A percentile compares a stretch with the other conserved stretches of the same genome.
Conservation (phyloP, 495 filamentous ascomycete species). For the Penicillium canariense region DNA sequence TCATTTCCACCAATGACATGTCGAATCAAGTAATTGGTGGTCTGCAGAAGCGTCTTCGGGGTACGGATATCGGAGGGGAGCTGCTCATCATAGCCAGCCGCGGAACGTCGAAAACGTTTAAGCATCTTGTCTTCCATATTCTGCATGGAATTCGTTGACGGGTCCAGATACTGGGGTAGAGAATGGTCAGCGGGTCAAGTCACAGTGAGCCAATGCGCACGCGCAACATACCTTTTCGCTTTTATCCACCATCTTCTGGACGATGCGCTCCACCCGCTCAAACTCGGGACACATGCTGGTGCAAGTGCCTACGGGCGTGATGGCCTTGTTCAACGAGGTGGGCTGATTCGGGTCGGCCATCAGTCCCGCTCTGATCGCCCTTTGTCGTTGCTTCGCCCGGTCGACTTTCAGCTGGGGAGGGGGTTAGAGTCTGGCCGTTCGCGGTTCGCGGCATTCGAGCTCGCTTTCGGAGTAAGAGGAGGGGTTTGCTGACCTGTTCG, state of each 20-base stretch:
- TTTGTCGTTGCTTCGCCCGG: conserved; percentile 62
- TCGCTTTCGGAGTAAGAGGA: background rate
- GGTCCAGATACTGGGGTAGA: conserved; percentile 34
- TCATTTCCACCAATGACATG: conserved; percentile 65
- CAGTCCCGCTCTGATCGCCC: conserved; percentile 68
- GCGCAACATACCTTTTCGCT: conserved; percentile 51
- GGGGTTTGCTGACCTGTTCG: conserved; percentile 36
- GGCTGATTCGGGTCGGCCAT: conserved; percentile 89
- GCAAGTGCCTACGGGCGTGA: conserved; percentile 85
- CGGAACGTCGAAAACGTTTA: conserved; percentile 86
- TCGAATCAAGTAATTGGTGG: conserved; percentile 79
- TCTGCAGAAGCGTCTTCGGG: conserved; percentile 66
- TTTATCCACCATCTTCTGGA: conserved; percentile 61
- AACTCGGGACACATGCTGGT: conserved; percentile 93
- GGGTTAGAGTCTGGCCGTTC: conserved; percentile 18
- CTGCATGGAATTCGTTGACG: conserved; percentile 33
- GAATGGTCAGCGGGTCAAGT: conserved; percentile 8
- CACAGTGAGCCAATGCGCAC: background rate
- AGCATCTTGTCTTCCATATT: conserved; percentile 63
- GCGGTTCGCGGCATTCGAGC: background rate
- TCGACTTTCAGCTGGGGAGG: conserved; percentile 58
- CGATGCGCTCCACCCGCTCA: conserved; percentile 77
- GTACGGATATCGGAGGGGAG: conserved; percentile 91
- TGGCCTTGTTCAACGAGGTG: conserved; percentile 75
- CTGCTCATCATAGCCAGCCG: conserved; percentile 87